Evolutionary conservation across 2,329 filamentous ascomycete genomes (phyloP).

Genomic region (Microsporum canis): DNA sequence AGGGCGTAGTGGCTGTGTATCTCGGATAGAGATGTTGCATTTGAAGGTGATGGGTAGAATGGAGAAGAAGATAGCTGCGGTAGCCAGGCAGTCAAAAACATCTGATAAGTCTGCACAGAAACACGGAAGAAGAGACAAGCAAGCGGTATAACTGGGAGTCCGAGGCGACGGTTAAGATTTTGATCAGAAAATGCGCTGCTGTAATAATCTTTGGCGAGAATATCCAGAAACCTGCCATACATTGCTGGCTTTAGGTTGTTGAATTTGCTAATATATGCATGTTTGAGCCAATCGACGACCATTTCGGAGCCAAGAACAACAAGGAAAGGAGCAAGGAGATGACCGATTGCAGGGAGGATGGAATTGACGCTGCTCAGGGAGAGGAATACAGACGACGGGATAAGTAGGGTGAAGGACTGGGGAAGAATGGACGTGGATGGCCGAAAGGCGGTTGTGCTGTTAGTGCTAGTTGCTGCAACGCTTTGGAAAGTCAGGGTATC

Average conservation of each 20-base stretch:
- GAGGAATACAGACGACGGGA: conserved; percentile 44
- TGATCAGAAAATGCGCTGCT: conserved; percentile 88
- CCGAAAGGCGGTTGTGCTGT: conserved; percentile 39
- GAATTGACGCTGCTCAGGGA: conserved; percentile 35
- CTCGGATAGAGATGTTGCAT: conserved; percentile 30
- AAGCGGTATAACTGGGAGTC: conserved; percentile 80
- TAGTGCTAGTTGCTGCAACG: conserved; percentile 25
- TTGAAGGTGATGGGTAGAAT: conserved; percentile 40
- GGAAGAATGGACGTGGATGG: conserved; percentile 63
- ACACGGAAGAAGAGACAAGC: conserved; percentile 91
- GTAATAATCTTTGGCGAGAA: conserved; percentile 95
- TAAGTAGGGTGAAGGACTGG: conserved; percentile 75
- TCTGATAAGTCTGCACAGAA: conserved; percentile 91
- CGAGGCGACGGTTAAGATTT: conserved; percentile 77
- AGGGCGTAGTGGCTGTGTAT: conserved; percentile 40
- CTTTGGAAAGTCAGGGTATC: conserved; percentile 25
- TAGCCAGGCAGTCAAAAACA: conserved; percentile 85
- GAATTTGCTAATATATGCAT: conserved; percentile 96
- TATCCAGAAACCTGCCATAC: conserved; percentile 81
- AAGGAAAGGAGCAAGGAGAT: conserved; percentile 84
- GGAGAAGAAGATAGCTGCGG: conserved; percentile 38
- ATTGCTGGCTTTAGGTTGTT: conserved; percentile 90
- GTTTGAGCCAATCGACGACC: conserved; percentile 92
- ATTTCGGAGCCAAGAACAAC: conserved; percentile 94
- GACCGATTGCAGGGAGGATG: conserved; percentile 45